Evolutionary conservation across 140 eudicot genomes (phyloP), one percentile per base, ranked within the genome.

Genomic region (Stevia rebaudiana): DNA sequence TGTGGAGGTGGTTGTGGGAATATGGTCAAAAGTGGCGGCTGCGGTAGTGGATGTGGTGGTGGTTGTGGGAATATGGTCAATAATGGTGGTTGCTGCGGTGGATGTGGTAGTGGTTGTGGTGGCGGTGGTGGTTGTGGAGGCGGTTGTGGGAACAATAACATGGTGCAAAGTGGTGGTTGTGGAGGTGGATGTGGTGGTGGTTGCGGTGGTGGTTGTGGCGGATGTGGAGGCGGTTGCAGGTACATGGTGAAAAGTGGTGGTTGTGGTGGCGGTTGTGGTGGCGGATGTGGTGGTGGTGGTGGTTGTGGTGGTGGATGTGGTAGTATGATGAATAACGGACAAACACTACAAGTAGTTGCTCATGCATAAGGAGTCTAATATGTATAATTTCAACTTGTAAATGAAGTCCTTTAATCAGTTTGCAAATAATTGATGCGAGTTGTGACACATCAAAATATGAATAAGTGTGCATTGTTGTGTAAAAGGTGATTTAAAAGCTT

Each of bases 141-240:
- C 3, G 72, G 82, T 1, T 25, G 74, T 65, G 80, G 80, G 11
- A 41, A 65, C 1, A 28, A 68, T n/a, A 70, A n/a, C n/a, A n/a
- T n/a, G n/a, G n/a, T n/a, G n/a, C n/a, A n/a, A n/a, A n/a, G 77
- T 0, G 58, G 70, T 0, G 81, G 82, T 6, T 74, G 77, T 28
- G 61, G 80, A 4, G 77, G 80, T 0, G 80, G 80, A 0, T 68
- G 77, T 31, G 83, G n/a, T n/a, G n/a, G n/a, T n/a, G n/a, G n/a
- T n/a, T n/a, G n/a, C n/a, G n/a, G n/a, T n/a, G n/a, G 77, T 35
- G 69, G 76, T 61, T 67, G 76, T n/a, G 46, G 76, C 23, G 76
- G 76, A 2, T 71, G 76, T 40, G 76, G 70, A 36, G 65, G 79
- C 19, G 70, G 50, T 15, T 69, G 74, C 10, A 58, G 65, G 54